Percentiles rank a stretch among this genome's conserved stretches.
Conservation (phyloP, 768 basidiomycete species). For the Mrakia gelida region DNA sequence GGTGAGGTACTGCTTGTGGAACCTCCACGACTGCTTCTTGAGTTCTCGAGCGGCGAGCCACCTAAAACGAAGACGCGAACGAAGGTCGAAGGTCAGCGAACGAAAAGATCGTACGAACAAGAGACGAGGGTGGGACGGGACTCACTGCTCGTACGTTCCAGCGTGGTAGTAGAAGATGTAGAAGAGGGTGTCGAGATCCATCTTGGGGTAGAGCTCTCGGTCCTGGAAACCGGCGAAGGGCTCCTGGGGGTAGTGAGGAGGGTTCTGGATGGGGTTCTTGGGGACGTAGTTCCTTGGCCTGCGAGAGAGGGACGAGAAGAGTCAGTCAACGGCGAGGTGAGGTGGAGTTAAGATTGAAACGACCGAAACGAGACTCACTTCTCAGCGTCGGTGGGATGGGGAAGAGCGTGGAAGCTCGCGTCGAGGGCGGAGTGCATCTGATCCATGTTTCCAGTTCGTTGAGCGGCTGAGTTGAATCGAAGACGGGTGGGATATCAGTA, state of each 20-base stretch:
- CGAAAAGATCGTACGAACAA: neutral
- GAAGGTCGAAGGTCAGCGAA: neutral
- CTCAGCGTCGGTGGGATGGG: conserved; percentile 90
- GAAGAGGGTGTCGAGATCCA: conserved; percentile 95
- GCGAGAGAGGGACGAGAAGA: neutral
- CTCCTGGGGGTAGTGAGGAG: conserved; percentile 87
- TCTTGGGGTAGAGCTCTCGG: conserved; percentile 75
- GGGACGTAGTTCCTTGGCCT: conserved; percentile 98
- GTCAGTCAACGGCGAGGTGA: neutral
- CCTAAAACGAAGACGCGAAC: conserved; percentile 47
- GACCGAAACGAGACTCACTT: conserved; percentile 55
- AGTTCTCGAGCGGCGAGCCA: conserved; percentile 94
- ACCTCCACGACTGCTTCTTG: conserved; percentile 96
- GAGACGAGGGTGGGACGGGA: conserved; percentile 27
- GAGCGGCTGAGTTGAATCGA: conserved; percentile 52
- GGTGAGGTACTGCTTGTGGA: conserved; percentile 97
- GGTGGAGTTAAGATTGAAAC: too few species aligned
- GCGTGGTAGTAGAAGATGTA: conserved; percentile 98
- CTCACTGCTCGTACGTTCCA: conserved; percentile 95
- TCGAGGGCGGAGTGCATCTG: conserved; percentile 91
- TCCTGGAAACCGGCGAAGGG: conserved; percentile 76
- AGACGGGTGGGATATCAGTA: neutral
- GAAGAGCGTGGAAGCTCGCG: conserved; percentile 79
- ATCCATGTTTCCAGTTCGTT: conserved; percentile 79
- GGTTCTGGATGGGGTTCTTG: conserved; percentile 83